Evolutionary conservation across 306 rosid genomes (phyloP).

Genomic region (Cyamopsis tetragonoloba): DNA sequence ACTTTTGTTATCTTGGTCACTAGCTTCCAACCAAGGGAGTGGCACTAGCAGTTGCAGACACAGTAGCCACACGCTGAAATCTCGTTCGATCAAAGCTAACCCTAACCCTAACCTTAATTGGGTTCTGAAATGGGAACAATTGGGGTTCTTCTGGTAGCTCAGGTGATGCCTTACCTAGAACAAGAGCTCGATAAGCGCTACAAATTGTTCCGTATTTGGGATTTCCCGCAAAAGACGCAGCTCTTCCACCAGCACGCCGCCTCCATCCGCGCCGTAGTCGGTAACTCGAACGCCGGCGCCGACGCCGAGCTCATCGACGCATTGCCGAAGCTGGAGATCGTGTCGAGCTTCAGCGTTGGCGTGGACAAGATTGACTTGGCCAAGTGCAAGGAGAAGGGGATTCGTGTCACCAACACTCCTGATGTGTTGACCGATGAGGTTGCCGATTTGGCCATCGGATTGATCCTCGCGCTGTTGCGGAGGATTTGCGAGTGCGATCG

Average conservation of each 20-base stretch:
- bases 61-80: not conserved
- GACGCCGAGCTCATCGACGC: conserved; percentile 51
- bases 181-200: conserved; percentile 68
- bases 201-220: conserved; percentile 52
- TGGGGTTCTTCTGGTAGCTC: conserved; percentile 45
- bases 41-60: too few relatives aligned
- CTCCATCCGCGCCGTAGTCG: conserved; percentile 65
- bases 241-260: conserved; percentile 36
- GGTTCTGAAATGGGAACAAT: conserved; percentile 52
- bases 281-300: conserved; percentile 37
- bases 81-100: too few relatives aligned
- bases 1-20: too few relatives aligned
- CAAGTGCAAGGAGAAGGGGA: conserved; percentile 58
- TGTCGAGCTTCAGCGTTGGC: conserved; percentile 71
- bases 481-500: conserved; percentile 62
- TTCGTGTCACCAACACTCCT: conserved; percentile 72
- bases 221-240: conserved; percentile 30
- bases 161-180: conserved; percentile 52
- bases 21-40: too few relatives aligned
- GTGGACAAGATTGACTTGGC: conserved; percentile 62
- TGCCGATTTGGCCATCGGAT: conserved; percentile 66
- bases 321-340: conserved; percentile 68
- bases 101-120: not conserved
- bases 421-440: conserved; percentile 86
- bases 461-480: conserved; percentile 53